Conservation (phyloP, 768 basidiomycete genomes). For the Panus rudis region DNA sequence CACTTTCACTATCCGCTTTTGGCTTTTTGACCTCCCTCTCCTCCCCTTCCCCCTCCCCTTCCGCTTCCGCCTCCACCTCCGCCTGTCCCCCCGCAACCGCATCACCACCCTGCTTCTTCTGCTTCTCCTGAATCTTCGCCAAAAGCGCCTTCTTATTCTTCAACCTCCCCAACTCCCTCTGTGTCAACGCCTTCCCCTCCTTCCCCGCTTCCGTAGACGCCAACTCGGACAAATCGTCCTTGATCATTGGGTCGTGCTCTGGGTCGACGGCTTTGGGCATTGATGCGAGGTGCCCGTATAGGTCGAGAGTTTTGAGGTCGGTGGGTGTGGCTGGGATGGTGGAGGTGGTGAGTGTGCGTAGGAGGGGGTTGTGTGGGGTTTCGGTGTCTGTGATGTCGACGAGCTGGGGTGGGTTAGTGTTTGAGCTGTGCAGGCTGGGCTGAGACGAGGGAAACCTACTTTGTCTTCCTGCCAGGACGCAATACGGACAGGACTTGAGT, state of each 20-base stretch:
- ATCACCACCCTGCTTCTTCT: slow-evolving; percentile 6
- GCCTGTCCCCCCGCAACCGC: slow-evolving; percentile 2
- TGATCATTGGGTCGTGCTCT: slow-evolving; percentile 36
- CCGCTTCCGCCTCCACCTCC: too few relatives aligned
- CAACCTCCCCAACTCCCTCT: slow-evolving; percentile 40
- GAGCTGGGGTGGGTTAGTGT: too few relatives aligned
- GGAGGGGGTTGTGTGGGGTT: too few relatives aligned
- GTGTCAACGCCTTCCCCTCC: slow-evolving; percentile 26
- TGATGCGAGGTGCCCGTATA: slow-evolving; percentile 50
- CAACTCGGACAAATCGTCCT: slow-evolving; percentile 16
- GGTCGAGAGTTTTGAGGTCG: slow-evolving; percentile 47
- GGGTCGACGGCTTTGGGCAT: slow-evolving; percentile 54
- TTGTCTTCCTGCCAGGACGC: too few relatives aligned
- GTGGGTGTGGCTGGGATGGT: slow-evolving; percentile 34
- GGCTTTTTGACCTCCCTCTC: slow-evolving; percentile 32
- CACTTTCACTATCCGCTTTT: slow-evolving; percentile 26
- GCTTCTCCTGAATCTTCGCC: slow-evolving; percentile 20
- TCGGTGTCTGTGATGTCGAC: too few relatives aligned
- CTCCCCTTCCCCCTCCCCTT: slow-evolving; percentile 12
- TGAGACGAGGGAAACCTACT: too few relatives aligned
- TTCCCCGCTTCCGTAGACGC: slow-evolving; percentile 4
- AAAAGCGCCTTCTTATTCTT: slow-evolving; percentile 45
- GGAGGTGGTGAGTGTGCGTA: background rate
- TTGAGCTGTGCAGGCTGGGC: too few relatives aligned
- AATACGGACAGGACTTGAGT: too few relatives aligned